Percentiles rank a stretch among this genome's conserved stretches.
phyloP scores from a whole-genome alignment of 805 yeast genomes.

The Saturnispora saitoi region DNA sequence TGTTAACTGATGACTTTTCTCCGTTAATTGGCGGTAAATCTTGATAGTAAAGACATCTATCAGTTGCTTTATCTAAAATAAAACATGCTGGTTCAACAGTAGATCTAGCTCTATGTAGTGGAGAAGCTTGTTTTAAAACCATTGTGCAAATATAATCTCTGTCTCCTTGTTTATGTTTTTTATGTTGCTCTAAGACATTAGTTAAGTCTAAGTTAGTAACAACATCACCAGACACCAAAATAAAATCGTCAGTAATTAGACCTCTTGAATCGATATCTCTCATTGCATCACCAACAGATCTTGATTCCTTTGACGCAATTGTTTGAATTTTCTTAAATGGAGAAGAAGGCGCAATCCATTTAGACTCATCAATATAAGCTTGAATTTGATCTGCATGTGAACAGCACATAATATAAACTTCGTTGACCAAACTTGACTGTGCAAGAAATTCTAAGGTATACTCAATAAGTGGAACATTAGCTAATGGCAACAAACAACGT shows the following conservation, averaged over 20 bases:
- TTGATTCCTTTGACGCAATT: conserved; percentile 73
- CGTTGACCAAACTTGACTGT: conserved; percentile 70
- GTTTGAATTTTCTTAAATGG: conserved; percentile 76
- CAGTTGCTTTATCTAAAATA: conserved; percentile 62
- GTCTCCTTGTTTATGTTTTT: conserved; percentile 60
- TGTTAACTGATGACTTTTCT: conserved; percentile 41
- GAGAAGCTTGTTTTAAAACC: conserved; percentile 81
- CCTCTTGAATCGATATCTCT: conserved; percentile 91
- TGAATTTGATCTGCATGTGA: conserved; percentile 86
- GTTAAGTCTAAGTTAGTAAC: conserved; percentile 84
- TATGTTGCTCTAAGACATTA: conserved; percentile 66
- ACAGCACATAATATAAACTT: conserved; percentile 84
- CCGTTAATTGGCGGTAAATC: conserved; percentile 53
- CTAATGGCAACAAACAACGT: conserved; percentile 84
- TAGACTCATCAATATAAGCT: conserved; percentile 64
- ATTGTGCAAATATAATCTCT: conserved; percentile 90
- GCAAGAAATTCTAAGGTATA: conserved; percentile 93
- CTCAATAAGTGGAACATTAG: conserved; percentile 88
- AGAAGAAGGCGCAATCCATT: conserved; percentile 60
- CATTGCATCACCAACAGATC: conserved; percentile 96
- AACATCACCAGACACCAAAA: conserved; percentile 88
- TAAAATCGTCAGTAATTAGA: conserved; percentile 79
- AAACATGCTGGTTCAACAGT: conserved; percentile 77
- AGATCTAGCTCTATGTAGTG: conserved; percentile 77
- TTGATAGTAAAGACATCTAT: conserved; percentile 79